A percentile compares a stretch with the other conserved stretches of the same genome.
phyloP scores from a whole-genome alignment of 768 basidiomycete genomes.

The Mycena alexandri region DNA sequence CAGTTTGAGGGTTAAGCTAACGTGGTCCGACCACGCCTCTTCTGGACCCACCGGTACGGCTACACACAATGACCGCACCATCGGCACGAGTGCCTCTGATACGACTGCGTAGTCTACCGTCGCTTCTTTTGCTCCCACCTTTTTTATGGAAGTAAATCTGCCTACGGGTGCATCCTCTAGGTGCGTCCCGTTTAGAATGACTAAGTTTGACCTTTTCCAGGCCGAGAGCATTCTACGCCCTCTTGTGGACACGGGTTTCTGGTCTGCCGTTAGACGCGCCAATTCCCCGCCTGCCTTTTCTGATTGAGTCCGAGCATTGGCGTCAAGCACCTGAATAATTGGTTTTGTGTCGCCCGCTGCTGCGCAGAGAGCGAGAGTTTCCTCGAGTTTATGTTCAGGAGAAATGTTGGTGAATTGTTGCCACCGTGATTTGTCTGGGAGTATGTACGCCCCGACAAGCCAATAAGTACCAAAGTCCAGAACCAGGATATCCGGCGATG shows the following conservation, averaged over 20 bases:
- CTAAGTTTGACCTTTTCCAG: slow-evolving; percentile 18
- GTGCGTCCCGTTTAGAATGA: slow-evolving; percentile 15
- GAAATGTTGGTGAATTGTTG: slow-evolving; percentile 8
- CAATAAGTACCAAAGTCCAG: slow-evolving; percentile 5
- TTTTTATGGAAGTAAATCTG: too few species aligned
- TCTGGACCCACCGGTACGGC: not conserved
- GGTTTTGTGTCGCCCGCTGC: slow-evolving; percentile 15
- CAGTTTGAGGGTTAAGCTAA: slow-evolving; percentile 7
- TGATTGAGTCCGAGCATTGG: slow-evolving; percentile 22
- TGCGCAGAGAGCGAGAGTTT: too few species aligned
- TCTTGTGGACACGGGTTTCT: slow-evolving; percentile 7
- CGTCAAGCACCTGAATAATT: slow-evolving; percentile 13
- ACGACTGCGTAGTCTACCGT: slow-evolving; percentile 20
- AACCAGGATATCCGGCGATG: slow-evolving; percentile 21
- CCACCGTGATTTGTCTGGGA: slow-evolving; percentile 7
- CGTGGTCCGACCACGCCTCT: slow-evolving; percentile 23
- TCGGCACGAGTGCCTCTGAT: slow-evolving; percentile 1
- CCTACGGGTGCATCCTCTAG: slow-evolving; percentile 5
- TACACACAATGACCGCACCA: not conserved
- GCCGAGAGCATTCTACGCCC: slow-evolving; percentile 22
- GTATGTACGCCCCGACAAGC: slow-evolving; percentile 16
- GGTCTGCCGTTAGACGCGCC: slow-evolving; percentile 1
- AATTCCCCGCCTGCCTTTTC: slow-evolving; percentile 2
- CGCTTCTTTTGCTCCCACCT: slow-evolving; percentile 4
- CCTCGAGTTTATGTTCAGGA: slow-evolving; percentile 18